Conservation (phyloP, 176 grass and related monocot species). For the Guadua angustifolia region DNA sequence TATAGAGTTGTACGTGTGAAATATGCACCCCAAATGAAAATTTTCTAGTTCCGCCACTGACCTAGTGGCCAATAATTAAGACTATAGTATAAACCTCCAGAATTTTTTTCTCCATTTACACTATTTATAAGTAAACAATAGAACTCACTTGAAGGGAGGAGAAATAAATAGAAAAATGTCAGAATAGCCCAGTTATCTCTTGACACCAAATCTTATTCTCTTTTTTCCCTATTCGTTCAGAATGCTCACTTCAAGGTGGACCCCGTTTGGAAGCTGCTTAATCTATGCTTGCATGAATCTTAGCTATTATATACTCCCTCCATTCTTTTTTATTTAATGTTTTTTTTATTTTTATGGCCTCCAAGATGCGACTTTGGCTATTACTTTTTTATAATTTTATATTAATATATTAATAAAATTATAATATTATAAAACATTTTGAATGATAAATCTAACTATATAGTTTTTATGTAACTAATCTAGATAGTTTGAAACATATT, state of each 20-base stretch:
- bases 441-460: no score
- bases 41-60: no score
- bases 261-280: background rate
- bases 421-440: no score
- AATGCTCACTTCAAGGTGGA: conserved; percentile 24
- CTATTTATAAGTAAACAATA: background rate
- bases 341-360: no score
- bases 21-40: no score
- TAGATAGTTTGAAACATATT: no score
- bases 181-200: conserved; percentile 22
- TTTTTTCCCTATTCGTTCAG: background rate
- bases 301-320: background rate
- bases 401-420: no score
- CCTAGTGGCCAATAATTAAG: background rate
- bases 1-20: no score
- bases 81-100: background rate
- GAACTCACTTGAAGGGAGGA: background rate
- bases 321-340: no score
- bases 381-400: no score
- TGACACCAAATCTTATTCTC: conserved; percentile 13
- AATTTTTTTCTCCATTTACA: background rate
- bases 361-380: no score
- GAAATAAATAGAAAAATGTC: background rate
- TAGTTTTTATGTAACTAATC: no score
- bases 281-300: conserved; percentile 22